A percentile compares a stretch with the other conserved stretches of the same genome.
These are phyloP conservation scores for Neonectria faginata DNA, from an alignment of 2,329 filamentous ascomycete genomes.

Conservation along the genomic window DNA sequence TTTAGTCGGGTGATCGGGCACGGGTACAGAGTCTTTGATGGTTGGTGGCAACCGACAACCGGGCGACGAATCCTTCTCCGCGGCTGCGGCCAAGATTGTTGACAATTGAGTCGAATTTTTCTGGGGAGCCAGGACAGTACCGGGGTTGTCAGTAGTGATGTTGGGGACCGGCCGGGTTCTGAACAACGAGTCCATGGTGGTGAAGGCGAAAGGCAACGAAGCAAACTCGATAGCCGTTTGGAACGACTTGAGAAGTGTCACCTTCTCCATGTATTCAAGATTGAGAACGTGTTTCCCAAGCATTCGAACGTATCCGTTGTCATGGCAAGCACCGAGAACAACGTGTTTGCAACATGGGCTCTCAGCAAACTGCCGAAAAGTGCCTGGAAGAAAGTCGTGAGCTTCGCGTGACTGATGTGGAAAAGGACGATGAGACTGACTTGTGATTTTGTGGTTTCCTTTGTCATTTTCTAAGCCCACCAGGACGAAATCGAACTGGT, in stretches of 20 bases:
- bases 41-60: not conserved
- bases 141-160: not conserved
- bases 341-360: conserved; percentile 7
- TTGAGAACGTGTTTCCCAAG: conserved; percentile 1
- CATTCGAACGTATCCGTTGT: conserved; percentile 2
- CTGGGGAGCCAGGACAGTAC: not conserved
- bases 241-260: conserved; percentile 11
- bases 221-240: not conserved
- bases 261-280: not conserved
- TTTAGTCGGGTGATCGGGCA: not conserved
- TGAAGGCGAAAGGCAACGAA: not conserved
- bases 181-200: not conserved
- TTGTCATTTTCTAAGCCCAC: conserved; percentile 8
- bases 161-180: not conserved
- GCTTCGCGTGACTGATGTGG: not conserved
- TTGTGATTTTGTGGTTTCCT: not conserved
- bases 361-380: conserved; percentile 1
- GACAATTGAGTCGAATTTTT: not conserved
- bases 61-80: not conserved
- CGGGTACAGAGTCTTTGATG: not conserved
- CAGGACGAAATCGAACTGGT: conserved; percentile 6
- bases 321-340: conserved; percentile 8
- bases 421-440: not conserved
- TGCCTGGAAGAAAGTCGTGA: not conserved
- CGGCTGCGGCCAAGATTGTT: not conserved